phyloP scores from a whole-genome alignment of 148 eudicot species.

The Rhododendron williamsianum region DNA sequence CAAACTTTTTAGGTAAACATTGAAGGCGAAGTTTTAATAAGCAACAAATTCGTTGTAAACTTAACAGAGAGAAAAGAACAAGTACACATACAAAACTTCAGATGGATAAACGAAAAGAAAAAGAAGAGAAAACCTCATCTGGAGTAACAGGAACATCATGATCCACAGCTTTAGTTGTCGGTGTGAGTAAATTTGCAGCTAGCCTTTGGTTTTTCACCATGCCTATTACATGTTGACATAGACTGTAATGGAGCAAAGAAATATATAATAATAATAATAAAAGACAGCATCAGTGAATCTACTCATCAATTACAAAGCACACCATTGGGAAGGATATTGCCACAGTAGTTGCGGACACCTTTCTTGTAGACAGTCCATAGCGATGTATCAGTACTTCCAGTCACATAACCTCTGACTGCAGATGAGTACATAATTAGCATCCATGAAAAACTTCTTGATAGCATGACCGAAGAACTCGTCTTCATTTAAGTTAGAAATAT shows the following conservation, averaged over 20 bases:
- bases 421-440: conserved; percentile 16
- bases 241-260: conserved; percentile 5
- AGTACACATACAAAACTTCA: neutral
- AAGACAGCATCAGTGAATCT: neutral
- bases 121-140: conserved; percentile 48
- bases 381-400: conserved; percentile 98
- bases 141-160: conserved; percentile 97
- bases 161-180: conserved; percentile 93
- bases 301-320: conserved; percentile 14
- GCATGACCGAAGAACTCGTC: neutral
- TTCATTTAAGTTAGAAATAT: neutral
- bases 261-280: neutral
- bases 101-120: neutral
- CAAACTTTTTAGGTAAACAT: neutral
- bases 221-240: conserved; percentile 31
- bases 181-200: conserved; percentile 77
- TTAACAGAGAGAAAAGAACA: neutral
- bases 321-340: conserved; percentile 90
- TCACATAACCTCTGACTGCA: conserved; percentile 90
- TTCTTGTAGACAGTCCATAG: conserved; percentile 94
- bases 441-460: neutral
- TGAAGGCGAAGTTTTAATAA: neutral
- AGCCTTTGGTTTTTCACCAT: conserved; percentile 84
- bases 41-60: neutral
- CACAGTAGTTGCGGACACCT: conserved; percentile 83